Evolutionary conservation across 176 grass and related monocot species (phyloP).

Genomic region (Guadua angustifolia): DNA sequence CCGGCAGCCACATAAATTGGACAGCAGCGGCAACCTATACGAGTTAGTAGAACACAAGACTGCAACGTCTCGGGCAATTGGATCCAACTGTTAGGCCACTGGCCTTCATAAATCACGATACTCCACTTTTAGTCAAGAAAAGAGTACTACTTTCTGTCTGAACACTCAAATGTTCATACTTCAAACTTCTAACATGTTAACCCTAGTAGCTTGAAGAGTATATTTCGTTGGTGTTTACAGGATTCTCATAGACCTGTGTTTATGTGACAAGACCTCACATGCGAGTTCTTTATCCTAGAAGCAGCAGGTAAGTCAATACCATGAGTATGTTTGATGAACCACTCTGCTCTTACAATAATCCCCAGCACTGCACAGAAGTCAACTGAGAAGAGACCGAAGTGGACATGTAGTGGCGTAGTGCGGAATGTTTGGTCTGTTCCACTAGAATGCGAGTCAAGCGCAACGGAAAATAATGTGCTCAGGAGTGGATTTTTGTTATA

Average conservation of each 20-base stretch:
- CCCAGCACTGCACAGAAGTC: neutral
- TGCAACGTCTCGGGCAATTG: conserved; percentile 24
- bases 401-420: neutral
- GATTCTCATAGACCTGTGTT: neutral
- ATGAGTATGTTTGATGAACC: neutral
- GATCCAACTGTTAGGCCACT: neutral
- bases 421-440: neutral
- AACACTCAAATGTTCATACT: neutral
- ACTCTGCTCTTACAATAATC: neutral
- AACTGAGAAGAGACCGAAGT: neutral
- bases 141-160: neutral
- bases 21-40: conserved; percentile 43
- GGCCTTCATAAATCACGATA: conserved; percentile 28
- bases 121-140: neutral
- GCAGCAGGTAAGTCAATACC: neutral
- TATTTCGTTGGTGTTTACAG: neutral
- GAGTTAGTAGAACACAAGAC: neutral
- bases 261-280: conserved; percentile 12
- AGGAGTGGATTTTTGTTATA: neutral
- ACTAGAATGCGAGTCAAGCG: neutral
- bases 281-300: neutral
- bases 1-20: conserved; percentile 56
- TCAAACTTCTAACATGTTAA: neutral
- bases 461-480: neutral
- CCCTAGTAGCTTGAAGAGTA: neutral